Percentiles rank a stretch among this genome's conserved stretches.
These are phyloP conservation scores for Colletotrichum horii DNA, from an alignment of 2,329 filamentous ascomycete genomes.

Conservation along the genomic window DNA sequence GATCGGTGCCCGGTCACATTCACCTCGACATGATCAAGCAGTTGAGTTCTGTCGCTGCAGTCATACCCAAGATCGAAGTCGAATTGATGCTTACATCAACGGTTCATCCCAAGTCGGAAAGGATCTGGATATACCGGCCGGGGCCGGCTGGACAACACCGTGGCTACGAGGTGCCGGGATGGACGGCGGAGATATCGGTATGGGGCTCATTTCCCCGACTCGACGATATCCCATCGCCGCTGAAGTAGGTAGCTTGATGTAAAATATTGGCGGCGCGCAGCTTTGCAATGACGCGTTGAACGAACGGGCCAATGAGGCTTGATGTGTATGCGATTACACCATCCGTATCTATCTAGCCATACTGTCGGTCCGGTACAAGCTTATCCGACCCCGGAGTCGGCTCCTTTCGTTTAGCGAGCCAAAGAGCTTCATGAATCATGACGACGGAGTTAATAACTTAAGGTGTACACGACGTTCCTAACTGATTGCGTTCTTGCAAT, in stretches of 20 bases:
- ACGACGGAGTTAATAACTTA: neutral
- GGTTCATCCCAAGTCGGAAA: neutral
- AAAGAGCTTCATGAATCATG: conserved; percentile 21
- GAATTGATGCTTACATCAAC: neutral
- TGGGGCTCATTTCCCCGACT: neutral
- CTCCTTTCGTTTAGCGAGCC: conserved; percentile 15
- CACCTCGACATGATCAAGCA: neutral
- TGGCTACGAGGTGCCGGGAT: neutral
- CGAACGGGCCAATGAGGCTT: neutral
- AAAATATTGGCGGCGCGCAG: neutral
- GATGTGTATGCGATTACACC: neutral
- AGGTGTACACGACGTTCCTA: neutral
- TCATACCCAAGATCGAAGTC: neutral
- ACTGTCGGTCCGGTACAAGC: neutral
- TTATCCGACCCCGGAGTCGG: conserved; percentile 17
- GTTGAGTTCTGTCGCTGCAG: neutral
- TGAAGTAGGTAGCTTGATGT: neutral
- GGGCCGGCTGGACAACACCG: neutral
- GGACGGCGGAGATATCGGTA: neutral
- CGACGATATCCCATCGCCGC: neutral
- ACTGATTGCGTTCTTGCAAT: neutral
- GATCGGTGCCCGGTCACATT: neutral
- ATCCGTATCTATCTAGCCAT: neutral
- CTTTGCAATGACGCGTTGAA: neutral
- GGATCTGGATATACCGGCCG: neutral